Base-by-base conservation (phyloP, 1,284 basidiomycete species). In the Trichosporon sp. region DNA sequence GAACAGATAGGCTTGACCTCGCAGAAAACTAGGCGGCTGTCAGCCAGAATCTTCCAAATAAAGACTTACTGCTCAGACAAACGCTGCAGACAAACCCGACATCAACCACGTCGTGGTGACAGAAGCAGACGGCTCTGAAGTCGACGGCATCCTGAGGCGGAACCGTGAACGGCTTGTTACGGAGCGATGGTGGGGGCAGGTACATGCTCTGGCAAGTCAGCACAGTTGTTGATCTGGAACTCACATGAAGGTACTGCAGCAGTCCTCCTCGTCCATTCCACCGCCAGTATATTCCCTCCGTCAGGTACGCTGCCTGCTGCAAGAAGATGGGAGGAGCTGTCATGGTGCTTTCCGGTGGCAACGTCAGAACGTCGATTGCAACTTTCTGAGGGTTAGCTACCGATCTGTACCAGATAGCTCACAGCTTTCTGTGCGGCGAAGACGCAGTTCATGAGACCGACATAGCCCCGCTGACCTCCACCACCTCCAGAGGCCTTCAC, bases 391-490 rank as follows among this genome's bases (percentile, higher is more conserved):
- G 9, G 65, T 53, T 60, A 73, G 65, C 56, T 66, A n/a, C 13
- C 15, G 2, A 35, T 6, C 21, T 1, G 11, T 11, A 12, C 13
- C 1, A 2, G 6, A 4, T 9, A 66, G 83, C 88, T 75, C 72
- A 92, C 94, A 69, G 93, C 87, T 84, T 99, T 99, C 81, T 99
- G 97, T 0, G 97, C 97, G 2, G 95, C 95, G 84, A 99, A 99
- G 65, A 99, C 98, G 68, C 94, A 92, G 81, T 99, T 99, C 97
- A 99, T 99, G 81, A 99, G 89, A 12, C 96, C 92, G 65, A 99
- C 96, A 72, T 84, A 84, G 13, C 82, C 82, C 0, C 80, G 74
- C 67, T 78, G 75, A 38, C 79, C 77, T 51, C 65, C 69, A 47
- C 66, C 70, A 5, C 72, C 72, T 44, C 66, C 68, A 2, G 68